A percentile compares a stretch with the other conserved stretches of the same genome.
These are phyloP conservation scores for Tillandsia fasciculata DNA, from an alignment of 176 grass and related monocot species.

Conservation along the genomic window DNA sequence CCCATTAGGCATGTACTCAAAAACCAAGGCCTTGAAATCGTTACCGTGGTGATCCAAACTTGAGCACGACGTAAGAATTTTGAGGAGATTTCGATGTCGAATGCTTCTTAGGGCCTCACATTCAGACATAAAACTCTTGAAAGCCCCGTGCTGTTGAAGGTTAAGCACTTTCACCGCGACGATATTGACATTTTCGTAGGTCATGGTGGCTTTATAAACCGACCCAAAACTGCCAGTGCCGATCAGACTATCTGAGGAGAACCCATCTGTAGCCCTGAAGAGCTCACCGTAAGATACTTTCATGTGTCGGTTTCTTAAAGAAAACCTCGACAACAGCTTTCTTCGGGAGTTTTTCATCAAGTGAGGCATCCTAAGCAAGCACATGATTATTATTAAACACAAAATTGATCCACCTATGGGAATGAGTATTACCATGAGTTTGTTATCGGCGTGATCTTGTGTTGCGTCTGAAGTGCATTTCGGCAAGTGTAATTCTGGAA, in stretches of 20 bases:
- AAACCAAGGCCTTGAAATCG: conserved; percentile 52
- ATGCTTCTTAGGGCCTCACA: conserved; percentile 36
- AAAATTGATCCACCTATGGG: conserved; percentile 2
- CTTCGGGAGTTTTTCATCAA: conserved; percentile 1
- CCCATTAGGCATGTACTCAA: conserved; percentile 38
- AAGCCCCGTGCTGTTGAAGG: conserved; percentile 30
- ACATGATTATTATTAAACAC: conserved; percentile 6
- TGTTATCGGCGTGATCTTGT: neutral
- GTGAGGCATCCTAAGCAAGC: neutral
- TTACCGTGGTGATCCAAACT: conserved; percentile 33
- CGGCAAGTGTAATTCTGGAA: conserved; percentile 28
- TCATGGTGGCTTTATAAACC: conserved; percentile 34
- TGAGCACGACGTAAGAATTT: conserved; percentile 39
- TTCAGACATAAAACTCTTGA: conserved; percentile 50
- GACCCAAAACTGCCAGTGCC: conserved; percentile 27
- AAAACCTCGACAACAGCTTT: neutral
- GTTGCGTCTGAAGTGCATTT: conserved; percentile 14
- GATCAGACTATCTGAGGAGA: conserved; percentile 31
- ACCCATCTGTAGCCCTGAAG: conserved; percentile 38
- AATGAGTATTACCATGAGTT: conserved; percentile 12
- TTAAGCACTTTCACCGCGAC: conserved; percentile 49
- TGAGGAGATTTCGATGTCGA: conserved; percentile 47
- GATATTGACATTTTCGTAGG: neutral
- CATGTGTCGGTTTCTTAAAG: neutral
- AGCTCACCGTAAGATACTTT: conserved; percentile 42